phyloP scores from a whole-genome alignment of 805 yeast genomes.

The Zygosaccharomyces pseudorouxii region DNA sequence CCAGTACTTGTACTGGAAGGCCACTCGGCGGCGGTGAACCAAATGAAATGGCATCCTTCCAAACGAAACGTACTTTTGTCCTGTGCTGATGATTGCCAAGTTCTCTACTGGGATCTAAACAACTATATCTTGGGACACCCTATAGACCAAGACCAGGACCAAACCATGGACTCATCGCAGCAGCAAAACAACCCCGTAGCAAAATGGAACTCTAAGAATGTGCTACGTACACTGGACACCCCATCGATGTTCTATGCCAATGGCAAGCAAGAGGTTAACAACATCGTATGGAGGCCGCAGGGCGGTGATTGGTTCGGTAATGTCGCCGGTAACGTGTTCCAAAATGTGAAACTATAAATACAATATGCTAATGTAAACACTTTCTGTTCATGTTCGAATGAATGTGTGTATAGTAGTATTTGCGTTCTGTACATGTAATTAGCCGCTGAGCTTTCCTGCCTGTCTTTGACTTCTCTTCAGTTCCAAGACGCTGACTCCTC shows the following conservation, averaged over 20 bases:
- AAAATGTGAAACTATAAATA: slow-evolving; percentile 29
- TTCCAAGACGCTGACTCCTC: neutral
- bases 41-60: slow-evolving; percentile 80
- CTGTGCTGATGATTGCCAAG: slow-evolving; percentile 73
- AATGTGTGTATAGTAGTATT: neutral
- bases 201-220: slow-evolving; percentile 18
- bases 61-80: slow-evolving; percentile 51
- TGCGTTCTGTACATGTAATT: neutral
- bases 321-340: slow-evolving; percentile 37
- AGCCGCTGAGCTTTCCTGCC: neutral
- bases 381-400: neutral
- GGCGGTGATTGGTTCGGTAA: slow-evolving; percentile 77
- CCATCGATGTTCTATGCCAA: slow-evolving; percentile 47
- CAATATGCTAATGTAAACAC: neutral
- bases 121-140: slow-evolving; percentile 17
- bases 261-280: slow-evolving; percentile 69
- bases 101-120: slow-evolving; percentile 60
- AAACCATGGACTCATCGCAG: neutral
- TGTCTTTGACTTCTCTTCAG: neutral
- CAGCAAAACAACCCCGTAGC: slow-evolving; percentile 3
- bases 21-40: slow-evolving; percentile 63
- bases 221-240: slow-evolving; percentile 16
- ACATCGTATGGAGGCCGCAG: slow-evolving; percentile 62
- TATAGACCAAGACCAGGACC: neutral
- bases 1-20: slow-evolving; percentile 70